These are phyloP conservation scores for Edaphochlamys debaryana DNA, from an alignment of 139 green algal genomes.

Conservation along the genomic window DNA sequence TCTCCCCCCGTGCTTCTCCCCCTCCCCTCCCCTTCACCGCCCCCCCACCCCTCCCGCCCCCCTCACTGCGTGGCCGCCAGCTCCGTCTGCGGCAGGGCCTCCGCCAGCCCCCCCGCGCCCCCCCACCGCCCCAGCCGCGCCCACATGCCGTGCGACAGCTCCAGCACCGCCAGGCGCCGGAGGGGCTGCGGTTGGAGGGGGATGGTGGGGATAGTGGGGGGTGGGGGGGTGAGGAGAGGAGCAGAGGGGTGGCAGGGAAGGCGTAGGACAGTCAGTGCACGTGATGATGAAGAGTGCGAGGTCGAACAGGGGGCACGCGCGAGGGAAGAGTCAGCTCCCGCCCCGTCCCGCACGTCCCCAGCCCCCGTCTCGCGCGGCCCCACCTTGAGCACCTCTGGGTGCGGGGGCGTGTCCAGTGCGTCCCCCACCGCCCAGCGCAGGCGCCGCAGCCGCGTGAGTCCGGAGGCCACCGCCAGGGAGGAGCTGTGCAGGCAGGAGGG, in stretches of 20 bases:
- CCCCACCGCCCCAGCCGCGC: constrained; percentile 3
- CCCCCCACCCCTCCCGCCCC: too few species aligned
- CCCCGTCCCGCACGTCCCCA: not conserved
- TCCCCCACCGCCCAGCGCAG: constrained; percentile 19
- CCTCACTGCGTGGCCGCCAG: too few species aligned
- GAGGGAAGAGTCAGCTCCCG: not conserved
- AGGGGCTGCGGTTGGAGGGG: not conserved
- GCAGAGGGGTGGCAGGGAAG: not conserved
- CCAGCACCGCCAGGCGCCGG: not conserved
- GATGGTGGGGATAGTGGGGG: not conserved
- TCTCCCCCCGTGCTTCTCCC: too few species aligned
- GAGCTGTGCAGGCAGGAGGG: not conserved
- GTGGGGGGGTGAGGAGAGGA: not conserved
- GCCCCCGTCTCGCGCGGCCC: not conserved
- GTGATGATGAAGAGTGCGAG: not conserved
- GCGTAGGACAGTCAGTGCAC: not conserved
- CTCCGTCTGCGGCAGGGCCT: too few species aligned
- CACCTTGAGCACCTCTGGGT: not conserved
- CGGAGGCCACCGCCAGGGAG: not conserved
- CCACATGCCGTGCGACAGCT: not conserved
- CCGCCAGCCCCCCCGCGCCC: too few species aligned
- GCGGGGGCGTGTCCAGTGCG: not conserved
- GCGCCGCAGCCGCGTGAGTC: constrained; percentile 6
- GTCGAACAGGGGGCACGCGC: not conserved
- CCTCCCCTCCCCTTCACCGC: too few species aligned